Base-by-base conservation (phyloP, 2,329 filamentous ascomycete species). In the Aspergillus ibericus region DNA sequence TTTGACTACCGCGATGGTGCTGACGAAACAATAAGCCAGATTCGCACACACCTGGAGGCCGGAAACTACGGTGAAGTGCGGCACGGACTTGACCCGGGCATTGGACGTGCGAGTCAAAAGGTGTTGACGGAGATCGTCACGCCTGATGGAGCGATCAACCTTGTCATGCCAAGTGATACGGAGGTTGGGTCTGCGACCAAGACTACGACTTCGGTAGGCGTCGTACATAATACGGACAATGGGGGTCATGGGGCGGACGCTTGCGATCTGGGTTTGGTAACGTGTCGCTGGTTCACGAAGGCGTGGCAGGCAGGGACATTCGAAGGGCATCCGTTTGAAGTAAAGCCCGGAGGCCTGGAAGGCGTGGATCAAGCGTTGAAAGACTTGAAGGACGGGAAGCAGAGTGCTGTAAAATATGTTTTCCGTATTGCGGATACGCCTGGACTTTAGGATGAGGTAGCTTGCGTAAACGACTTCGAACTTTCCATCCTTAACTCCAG, bases 351-450 rank as follows among this genome's bases (percentile, higher is more conserved):
- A 2, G 85, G 85, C 0, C 65, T 88, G 54, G 75, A 70, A 3
- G 83, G 84, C 0, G 72, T 87, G 3, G 73, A 85, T 66, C 71
- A 67, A 49, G 85, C 75, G 0, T 66, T 89, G 71, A 70, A 70
- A 61, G 80, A 83, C 59, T 68, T 89, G 69, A 84, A 81, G 68
- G 78, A 78, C 20, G 86, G 86, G 0, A 84, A 82, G 70, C 85
- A 82, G 20, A 86, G 82, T 66, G 86, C 79, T 1, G 77, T 83
- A 0, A 89, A 89, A 73, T 88, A 87, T 75, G 82, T 89, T 84
- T 20, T 48, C 22, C 16, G 44, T 4, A 27, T 48, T 27, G 44
- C 22, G 20, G 44, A 48, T 10, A 48, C 44, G 4, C 44, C 44
- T 48, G 44, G 3, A n/a, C n/a, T n/a, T n/a, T n/a, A n/a, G n/a